Conservation (phyloP, 177 flowering plant genomes). For the Vitis hybrid region DNA sequence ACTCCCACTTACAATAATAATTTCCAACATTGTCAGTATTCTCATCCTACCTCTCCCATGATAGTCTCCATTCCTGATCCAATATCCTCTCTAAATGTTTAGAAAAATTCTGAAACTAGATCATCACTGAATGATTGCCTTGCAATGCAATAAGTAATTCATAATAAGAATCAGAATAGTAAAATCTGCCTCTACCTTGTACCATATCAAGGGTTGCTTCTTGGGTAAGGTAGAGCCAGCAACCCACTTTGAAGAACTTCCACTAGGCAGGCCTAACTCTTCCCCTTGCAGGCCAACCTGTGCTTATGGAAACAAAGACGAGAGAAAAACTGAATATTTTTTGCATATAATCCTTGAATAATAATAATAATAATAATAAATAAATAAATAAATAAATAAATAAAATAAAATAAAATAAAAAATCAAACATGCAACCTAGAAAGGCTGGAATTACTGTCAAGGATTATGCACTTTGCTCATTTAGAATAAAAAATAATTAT, state of each 20-base stretch:
- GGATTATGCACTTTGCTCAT: background rate
- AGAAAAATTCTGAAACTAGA: no score
- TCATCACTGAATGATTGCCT: no score
- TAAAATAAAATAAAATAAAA: background rate
- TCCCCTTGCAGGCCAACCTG: constrained; percentile 90
- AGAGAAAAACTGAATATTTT: background rate
- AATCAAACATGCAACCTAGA: background rate
- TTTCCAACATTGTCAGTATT: no score
- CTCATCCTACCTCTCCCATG: no score
- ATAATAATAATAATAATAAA: no score
- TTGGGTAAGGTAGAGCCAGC: constrained; percentile 60
- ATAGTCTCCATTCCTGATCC: no score
- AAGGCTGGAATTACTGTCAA: background rate
- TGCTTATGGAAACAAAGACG: constrained; percentile 15
- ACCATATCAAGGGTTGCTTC: constrained; percentile 84
- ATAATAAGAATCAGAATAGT: background rate
- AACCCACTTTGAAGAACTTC: constrained; percentile 66
- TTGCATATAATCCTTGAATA: constrained; percentile 3
- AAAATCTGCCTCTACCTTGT: constrained; percentile 61
- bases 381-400: no score
- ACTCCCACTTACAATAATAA: no score
- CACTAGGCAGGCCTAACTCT: constrained; percentile 61
- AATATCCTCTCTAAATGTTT: no score
- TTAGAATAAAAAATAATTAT: background rate
- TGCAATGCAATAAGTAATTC: no score